A percentile compares a stretch with the other conserved stretches of the same genome.
These are phyloP conservation scores for Pyrus bretschneideri DNA, from an alignment of 306 rosid genomes.

Conservation along the genomic window DNA sequence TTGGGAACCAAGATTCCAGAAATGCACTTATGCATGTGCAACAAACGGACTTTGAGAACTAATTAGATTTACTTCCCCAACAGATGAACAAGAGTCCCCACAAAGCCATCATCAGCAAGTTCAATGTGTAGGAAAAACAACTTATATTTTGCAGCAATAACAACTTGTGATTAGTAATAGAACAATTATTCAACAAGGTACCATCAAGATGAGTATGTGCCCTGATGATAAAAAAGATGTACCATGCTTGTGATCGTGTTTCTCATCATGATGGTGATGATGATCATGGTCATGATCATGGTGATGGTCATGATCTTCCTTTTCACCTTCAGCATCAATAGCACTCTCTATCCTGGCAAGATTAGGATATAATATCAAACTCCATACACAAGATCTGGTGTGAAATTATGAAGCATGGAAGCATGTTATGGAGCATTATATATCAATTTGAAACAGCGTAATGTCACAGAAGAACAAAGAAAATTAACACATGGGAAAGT, in stretches of 20 bases:
- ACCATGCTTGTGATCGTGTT: conserved; percentile 77
- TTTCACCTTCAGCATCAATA: conserved; percentile 46
- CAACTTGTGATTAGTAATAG: not conserved
- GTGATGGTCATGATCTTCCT: conserved; percentile 53
- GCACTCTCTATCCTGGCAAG: conserved; percentile 76
- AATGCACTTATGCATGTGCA: not conserved
- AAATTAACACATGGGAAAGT: not conserved
- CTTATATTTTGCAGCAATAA: not conserved
- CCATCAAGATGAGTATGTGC: not conserved
- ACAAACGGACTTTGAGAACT: not conserved
- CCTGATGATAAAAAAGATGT: conserved; percentile 11
- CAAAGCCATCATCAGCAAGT: not conserved
- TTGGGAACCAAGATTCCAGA: not conserved
- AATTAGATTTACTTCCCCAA: not conserved
- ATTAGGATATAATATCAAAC: conserved; percentile 4
- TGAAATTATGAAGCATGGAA: conserved; percentile 1
- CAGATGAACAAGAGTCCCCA: not conserved
- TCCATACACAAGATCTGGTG: not conserved
- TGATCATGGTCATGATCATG: conserved; percentile 39
- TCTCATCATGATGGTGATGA: conserved; percentile 36
- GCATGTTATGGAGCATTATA: not conserved
- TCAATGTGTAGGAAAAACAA: not conserved
- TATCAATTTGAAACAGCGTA: not conserved
- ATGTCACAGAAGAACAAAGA: not conserved
- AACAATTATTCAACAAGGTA: not conserved